These are phyloP conservation scores for Xylariaceae sp. DNA, from an alignment of 2,329 filamentous ascomycete species.

Conservation along the genomic window DNA sequence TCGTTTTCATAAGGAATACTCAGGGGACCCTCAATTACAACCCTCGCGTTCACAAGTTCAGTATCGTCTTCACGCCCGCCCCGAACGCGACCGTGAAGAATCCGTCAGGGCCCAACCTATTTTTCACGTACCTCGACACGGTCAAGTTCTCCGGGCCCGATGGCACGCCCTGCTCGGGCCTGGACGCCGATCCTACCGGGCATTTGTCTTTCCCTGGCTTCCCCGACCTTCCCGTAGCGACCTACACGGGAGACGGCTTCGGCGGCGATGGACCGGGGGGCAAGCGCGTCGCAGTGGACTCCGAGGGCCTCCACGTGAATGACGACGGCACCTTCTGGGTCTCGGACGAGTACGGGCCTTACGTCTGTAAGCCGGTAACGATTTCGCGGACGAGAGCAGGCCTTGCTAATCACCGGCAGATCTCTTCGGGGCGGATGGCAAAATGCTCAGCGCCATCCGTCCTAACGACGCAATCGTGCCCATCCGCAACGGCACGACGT, in stretches of 20 bases:
- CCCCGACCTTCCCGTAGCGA: slow-evolving; percentile 63
- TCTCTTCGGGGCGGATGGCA: slow-evolving; percentile 57
- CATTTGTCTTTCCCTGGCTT: slow-evolving; percentile 59
- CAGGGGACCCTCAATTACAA: slow-evolving; percentile 71
- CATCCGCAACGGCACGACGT: slow-evolving; percentile 60
- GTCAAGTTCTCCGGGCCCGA: slow-evolving; percentile 66
- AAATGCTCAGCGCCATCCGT: slow-evolving; percentile 64
- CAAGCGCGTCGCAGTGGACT: slow-evolving; percentile 62
- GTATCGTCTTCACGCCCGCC: slow-evolving; percentile 59
- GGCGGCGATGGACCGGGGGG: slow-evolving; percentile 63
- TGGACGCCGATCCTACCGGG: slow-evolving; percentile 61
- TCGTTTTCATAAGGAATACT: slow-evolving; percentile 55
- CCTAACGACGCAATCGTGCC: slow-evolving; percentile 68
- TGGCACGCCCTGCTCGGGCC: slow-evolving; percentile 63
- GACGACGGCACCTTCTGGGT: slow-evolving; percentile 67
- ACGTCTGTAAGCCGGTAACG: slow-evolving; percentile 58
- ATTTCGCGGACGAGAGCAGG: background rate
- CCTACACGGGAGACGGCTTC: slow-evolving; percentile 69
- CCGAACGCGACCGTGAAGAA: slow-evolving; percentile 52
- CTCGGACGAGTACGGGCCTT: slow-evolving; percentile 71
- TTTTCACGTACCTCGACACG: slow-evolving; percentile 65
- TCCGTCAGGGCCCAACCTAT: slow-evolving; percentile 62
- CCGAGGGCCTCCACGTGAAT: slow-evolving; percentile 67
- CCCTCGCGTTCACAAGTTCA: slow-evolving; percentile 69
- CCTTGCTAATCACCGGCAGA: slow-evolving; percentile 22